Evolutionary conservation across 169 alveolate genomes (phyloP).

Genomic region (Cryptosporidium sp.): DNA sequence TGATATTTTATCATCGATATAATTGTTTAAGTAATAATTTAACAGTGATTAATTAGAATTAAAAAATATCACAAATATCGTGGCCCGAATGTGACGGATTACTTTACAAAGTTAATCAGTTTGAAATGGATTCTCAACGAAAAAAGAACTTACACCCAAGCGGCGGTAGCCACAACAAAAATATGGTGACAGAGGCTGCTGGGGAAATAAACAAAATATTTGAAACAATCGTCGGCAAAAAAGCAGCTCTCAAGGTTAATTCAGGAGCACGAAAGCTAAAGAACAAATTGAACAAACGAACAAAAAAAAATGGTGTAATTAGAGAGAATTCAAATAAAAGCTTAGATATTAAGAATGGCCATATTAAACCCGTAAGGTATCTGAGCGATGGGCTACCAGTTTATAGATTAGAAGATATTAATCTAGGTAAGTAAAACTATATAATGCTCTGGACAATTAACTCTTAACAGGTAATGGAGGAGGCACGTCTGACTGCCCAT

Average conservation of each 20-base stretch:
- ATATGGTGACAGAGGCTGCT: not conserved
- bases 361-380: slow-evolving; percentile 37
- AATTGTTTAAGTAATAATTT: too few relatives aligned
- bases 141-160: not conserved
- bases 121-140: not conserved
- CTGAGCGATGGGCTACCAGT: slow-evolving; percentile 59
- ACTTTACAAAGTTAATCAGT: not conserved
- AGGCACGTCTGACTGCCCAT: slow-evolving; percentile 67
- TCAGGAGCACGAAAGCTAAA: not conserved
- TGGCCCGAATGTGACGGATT: not conserved
- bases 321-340: not conserved
- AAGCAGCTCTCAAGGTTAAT: not conserved
- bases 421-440: slow-evolving; percentile 41
- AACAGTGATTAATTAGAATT: not conserved
- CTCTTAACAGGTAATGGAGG: slow-evolving; percentile 50
- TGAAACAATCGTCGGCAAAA: not conserved
- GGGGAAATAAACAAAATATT: slow-evolving; percentile 5
- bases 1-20: not conserved
- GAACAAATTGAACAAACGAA: not conserved
- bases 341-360: not conserved
- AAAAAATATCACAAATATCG: not conserved
- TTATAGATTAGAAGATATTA: slow-evolving; percentile 59
- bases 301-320: not conserved
- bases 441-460: not conserved
- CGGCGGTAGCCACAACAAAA: not conserved